Conservation (phyloP, 768 basidiomycete genomes). For the Mycena metata region DNA sequence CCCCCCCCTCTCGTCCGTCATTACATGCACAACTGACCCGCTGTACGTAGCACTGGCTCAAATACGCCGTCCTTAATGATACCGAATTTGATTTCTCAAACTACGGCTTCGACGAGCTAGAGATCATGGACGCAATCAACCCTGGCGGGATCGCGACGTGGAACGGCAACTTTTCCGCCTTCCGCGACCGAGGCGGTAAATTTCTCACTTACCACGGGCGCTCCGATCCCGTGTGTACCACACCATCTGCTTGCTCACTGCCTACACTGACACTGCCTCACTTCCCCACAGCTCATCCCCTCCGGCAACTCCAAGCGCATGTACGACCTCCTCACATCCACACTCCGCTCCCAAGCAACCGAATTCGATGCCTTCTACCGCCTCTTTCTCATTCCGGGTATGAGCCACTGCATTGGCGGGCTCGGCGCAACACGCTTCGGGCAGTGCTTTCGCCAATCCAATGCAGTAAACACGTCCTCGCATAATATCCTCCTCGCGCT, state of each 20-base stretch:
- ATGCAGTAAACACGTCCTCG: background rate
- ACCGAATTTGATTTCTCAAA: slow-evolving; percentile 25
- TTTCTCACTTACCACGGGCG: slow-evolving; percentile 44
- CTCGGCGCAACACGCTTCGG: slow-evolving; percentile 37
- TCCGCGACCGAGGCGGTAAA: slow-evolving; percentile 43
- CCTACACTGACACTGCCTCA: no score
- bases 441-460: slow-evolving; percentile 5
- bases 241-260: background rate
- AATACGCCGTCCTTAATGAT: slow-evolving; percentile 32
- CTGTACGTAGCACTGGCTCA: slow-evolving; percentile 28
- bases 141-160: slow-evolving; percentile 35
- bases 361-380: slow-evolving; percentile 41
- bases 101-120: slow-evolving; percentile 26
- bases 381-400: slow-evolving; percentile 44
- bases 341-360: slow-evolving; percentile 27
- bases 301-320: slow-evolving; percentile 40
- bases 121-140: slow-evolving; percentile 17
- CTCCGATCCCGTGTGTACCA: slow-evolving; percentile 5
- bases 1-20: no score
- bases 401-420: slow-evolving; percentile 43
- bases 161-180: slow-evolving; percentile 37
- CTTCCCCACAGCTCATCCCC: slow-evolving; percentile 36
- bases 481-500: slow-evolving; percentile 5
- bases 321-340: slow-evolving; percentile 38
- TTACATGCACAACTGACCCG: no score